Evolutionary conservation across 2,329 filamentous ascomycete species (phyloP), one percentile per base, ranked within the genome.

Genomic region (Aspergillus chevalieri): DNA sequence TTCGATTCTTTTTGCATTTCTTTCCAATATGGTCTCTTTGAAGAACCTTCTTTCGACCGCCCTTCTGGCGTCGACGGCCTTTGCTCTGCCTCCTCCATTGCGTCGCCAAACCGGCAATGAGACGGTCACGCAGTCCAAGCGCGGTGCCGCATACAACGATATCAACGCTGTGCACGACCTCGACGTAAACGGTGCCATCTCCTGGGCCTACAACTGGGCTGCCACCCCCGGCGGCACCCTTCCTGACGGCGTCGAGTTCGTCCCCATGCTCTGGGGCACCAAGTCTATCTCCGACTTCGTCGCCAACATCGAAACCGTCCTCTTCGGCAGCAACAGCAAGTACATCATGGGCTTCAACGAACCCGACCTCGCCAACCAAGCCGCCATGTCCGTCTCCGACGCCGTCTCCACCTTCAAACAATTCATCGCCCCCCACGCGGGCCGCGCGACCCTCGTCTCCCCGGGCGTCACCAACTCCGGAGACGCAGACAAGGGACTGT

Each of bases 151-250:
- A 48, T 76, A 74, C 67, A 75, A 74, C 54, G 59, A 68, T 34
- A 58, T 62, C 34, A 52, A 56, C 19, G 55, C 65, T 33, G 60
- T 70, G 9, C n/a, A 55, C 22, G 47, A 65, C 12, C 69, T 76
- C 46, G 46, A 56, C 46, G 53, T 51, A 43, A 57, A 53, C 43
- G 60, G 57, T 22, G 41, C 53, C 19, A 59, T 72, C 46, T 62
- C 63, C 38, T 76, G 74, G 74, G 69, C 68, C 33, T 75, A 75
- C 62, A 71, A 76, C 62, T 76, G 74, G 74, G 71, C 62, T 43
- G 51, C 60, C 43, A 52, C 52, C 19, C 39, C 61, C 21, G 56
- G 52, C 26, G 71, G 71, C 15, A 43, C 33, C 5, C 52, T 70
- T 4, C 61, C 69, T 26, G 51, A 52, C 3, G 61, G 63, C 22